Percentiles rank a stretch among this genome's conserved stretches.
phyloP scores from a whole-genome alignment of 192 early-diverging fungal species.

The Rhizoclosmatium sp. region DNA sequence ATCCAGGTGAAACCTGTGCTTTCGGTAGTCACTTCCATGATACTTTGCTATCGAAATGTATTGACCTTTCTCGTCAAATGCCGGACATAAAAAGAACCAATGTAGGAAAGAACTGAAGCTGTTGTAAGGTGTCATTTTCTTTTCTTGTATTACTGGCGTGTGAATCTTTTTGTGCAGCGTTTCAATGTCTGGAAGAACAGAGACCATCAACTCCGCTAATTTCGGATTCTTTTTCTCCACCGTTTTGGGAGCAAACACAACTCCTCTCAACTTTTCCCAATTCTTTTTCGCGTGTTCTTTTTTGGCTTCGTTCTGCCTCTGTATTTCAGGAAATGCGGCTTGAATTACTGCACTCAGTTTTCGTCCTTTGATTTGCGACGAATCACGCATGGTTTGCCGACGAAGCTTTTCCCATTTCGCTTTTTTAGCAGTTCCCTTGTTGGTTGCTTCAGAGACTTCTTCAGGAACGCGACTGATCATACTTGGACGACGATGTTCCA shows the following conservation, averaged over 20 bases:
- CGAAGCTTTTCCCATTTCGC: neutral
- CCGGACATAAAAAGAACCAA: conserved; percentile 14
- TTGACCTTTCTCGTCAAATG: conserved; percentile 1
- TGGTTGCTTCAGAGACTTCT: neutral
- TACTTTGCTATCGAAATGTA: neutral
- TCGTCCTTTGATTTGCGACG: neutral
- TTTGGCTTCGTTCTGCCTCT: neutral
- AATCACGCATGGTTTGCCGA: neutral
- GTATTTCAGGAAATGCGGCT: neutral
- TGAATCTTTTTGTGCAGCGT: conserved; percentile 10
- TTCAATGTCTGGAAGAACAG: conserved; percentile 6
- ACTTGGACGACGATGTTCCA: neutral
- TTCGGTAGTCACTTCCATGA: neutral
- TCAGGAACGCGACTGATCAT: neutral
- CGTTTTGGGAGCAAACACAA: conserved; percentile 5
- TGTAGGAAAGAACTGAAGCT: neutral
- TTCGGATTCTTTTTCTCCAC: neutral
- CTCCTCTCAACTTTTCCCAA: conserved; percentile 8
- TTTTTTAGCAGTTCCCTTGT: neutral
- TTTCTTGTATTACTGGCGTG: neutral
- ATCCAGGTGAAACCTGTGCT: neutral
- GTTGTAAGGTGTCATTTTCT: neutral
- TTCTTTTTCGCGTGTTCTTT: neutral
- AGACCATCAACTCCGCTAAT: neutral
- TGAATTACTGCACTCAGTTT: neutral